These are phyloP conservation scores for Tuber brumale DNA, from an alignment of 495 filamentous ascomycete species.

Conservation along the genomic window DNA sequence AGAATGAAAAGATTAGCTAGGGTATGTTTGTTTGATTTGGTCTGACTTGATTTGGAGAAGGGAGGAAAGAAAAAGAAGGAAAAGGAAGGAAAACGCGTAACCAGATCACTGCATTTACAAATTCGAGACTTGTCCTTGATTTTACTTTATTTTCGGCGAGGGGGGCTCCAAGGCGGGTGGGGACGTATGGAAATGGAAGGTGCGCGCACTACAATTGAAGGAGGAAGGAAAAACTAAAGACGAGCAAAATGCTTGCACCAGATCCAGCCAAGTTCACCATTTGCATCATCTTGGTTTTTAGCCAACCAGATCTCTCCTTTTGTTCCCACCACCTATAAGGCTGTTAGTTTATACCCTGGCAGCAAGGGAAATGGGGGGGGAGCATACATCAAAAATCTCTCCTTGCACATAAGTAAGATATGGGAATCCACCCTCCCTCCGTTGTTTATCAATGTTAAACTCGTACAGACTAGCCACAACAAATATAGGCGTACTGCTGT, in stretches of 20 bases:
- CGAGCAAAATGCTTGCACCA: constrained; percentile 86
- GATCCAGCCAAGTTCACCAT: constrained; percentile 82
- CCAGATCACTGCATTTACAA: not conserved
- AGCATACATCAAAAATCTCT: constrained; percentile 66
- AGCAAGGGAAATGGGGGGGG: not conserved
- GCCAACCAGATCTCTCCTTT: constrained; percentile 98
- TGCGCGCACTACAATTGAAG: not conserved
- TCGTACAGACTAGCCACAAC: constrained; percentile 89
- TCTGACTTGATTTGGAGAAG: not conserved
- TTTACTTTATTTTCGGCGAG: not conserved
- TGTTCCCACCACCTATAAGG: constrained; percentile 59
- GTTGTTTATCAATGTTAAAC: constrained; percentile 89
- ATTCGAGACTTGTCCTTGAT: not conserved
- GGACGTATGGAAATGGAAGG: not conserved
- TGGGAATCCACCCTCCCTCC: constrained; percentile 87
- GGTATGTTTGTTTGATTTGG: not conserved
- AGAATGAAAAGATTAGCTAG: not conserved
- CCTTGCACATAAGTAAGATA: constrained; percentile 93
- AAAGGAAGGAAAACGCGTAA: not conserved
- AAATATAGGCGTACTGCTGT: constrained; percentile 57
- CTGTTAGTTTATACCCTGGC: constrained; percentile 24
- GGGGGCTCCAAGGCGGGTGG: not conserved
- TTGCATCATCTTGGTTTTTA: constrained; percentile 85
- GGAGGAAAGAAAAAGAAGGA: not conserved
- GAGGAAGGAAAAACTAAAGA: constrained; percentile 13